These are phyloP conservation scores for Apostasia shenzhenica DNA, from an alignment of 106 monocot genomes.

Conservation along the genomic window DNA sequence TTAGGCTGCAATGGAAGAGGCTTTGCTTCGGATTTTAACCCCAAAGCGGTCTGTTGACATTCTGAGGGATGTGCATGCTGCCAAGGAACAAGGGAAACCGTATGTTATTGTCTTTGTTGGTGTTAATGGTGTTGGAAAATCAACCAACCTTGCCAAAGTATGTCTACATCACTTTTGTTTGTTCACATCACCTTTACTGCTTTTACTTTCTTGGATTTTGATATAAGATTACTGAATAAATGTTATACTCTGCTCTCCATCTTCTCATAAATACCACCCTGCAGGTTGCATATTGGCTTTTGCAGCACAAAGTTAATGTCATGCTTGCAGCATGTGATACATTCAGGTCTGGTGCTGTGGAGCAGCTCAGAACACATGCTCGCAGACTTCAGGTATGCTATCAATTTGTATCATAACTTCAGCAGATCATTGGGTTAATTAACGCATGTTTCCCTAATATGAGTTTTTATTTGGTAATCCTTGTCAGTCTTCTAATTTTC, in stretches of 20 bases:
- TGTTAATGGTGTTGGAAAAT: constrained; percentile 91
- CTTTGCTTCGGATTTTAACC: constrained; percentile 87
- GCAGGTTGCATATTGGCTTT: constrained; percentile 87
- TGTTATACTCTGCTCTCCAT: no score
- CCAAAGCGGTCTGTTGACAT: constrained; percentile 90
- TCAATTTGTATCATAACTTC: background rate
- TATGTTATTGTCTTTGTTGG: constrained; percentile 90
- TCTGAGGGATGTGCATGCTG: constrained; percentile 77
- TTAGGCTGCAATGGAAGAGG: constrained; percentile 88
- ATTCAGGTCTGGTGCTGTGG: constrained; percentile 86
- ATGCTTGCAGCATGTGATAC: constrained; percentile 87
- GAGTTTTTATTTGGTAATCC: background rate
- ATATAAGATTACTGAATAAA: no score
- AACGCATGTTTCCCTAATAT: background rate
- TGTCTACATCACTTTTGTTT: background rate
- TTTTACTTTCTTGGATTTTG: no score
- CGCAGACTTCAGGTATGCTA: constrained; percentile 68
- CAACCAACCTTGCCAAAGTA: constrained; percentile 90
- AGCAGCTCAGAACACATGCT: constrained; percentile 86
- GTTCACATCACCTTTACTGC: no score
- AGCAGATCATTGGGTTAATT: no score
- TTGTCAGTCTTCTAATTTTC: no score
- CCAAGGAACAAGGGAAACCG: constrained; percentile 81
- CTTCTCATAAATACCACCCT: background rate
- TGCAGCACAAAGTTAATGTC: constrained; percentile 71